A percentile compares a stretch with the other conserved stretches of the same genome.
Evolutionary conservation across 2,329 filamentous ascomycete genomes (phyloP).

Genomic region (Ophiostoma ulmi): DNA sequence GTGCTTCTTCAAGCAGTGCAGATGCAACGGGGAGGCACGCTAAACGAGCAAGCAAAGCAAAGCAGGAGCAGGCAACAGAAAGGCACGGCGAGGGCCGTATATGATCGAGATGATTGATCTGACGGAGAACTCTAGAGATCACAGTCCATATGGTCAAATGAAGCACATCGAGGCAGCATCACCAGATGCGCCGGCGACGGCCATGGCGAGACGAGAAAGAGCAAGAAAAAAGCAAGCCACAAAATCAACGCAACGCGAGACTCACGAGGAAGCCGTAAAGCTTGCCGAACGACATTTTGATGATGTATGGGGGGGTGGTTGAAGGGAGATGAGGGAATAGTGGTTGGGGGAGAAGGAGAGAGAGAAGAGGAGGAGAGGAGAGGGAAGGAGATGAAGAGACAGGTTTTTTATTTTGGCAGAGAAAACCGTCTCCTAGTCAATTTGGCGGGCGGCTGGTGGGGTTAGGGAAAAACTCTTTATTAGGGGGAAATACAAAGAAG

Average conservation of each 20-base stretch:
- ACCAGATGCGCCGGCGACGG: not conserved
- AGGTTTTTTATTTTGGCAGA: slow-evolving; percentile 25
- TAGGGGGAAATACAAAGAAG: slow-evolving; percentile 16
- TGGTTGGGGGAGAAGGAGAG: slow-evolving; percentile 27
- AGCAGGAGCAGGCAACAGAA: not conserved
- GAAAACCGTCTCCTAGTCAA: slow-evolving; percentile 23
- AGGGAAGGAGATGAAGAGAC: slow-evolving; percentile 19
- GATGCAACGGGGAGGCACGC: slow-evolving; percentile 4
- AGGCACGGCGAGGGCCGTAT: not conserved
- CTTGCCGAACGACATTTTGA: slow-evolving; percentile 94
- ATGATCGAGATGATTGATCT: not conserved
- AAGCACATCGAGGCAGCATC: not conserved
- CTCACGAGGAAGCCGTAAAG: slow-evolving; percentile 81
- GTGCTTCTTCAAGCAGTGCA: slow-evolving; percentile 20
- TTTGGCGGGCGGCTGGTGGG: slow-evolving; percentile 23
- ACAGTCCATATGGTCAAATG: not conserved
- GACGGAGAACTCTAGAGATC: not conserved
- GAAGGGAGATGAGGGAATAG: slow-evolving; percentile 29
- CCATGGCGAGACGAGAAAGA: not conserved
- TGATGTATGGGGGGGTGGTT: slow-evolving; percentile 31
- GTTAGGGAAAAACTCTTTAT: slow-evolving; percentile 22
- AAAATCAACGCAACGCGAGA: slow-evolving; percentile 21
- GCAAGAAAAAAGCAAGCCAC: slow-evolving; percentile 17
- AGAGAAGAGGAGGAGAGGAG: slow-evolving; percentile 21
- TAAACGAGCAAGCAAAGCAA: slow-evolving; percentile 17